A percentile compares a stretch with the other conserved stretches of the same genome.
Evolutionary conservation across 495 filamentous ascomycete genomes (phyloP).

Genomic region (Poronia punctata): DNA sequence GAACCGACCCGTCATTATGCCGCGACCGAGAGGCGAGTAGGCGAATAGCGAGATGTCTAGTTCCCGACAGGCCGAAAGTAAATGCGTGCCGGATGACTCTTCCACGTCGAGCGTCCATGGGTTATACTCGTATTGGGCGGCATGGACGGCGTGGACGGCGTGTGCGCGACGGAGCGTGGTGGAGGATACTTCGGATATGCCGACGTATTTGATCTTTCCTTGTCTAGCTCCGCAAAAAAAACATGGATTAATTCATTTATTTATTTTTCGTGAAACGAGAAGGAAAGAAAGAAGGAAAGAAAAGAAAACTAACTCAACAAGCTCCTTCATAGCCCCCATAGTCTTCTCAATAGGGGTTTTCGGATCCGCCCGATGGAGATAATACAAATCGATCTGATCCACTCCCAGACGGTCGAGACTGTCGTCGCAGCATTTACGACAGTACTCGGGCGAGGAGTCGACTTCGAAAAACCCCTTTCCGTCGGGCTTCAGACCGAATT

Average conservation of each 20-base stretch:
- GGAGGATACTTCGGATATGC: constrained; percentile 36
- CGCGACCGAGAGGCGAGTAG: constrained; percentile 43
- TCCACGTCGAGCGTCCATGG: constrained; percentile 41
- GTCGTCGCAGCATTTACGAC: constrained; percentile 40
- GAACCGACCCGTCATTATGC: constrained; percentile 37
- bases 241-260: not conserved
- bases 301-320: constrained; percentile 25
- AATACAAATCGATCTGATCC: constrained; percentile 54
- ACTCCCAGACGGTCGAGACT: constrained; percentile 46
- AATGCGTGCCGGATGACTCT: constrained; percentile 21
- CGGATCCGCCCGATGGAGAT: constrained; percentile 47
- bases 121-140: constrained; percentile 43
- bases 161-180: constrained; percentile 33
- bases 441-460: constrained; percentile 48
- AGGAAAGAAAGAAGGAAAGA: too few species aligned
- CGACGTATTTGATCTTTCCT: constrained; percentile 47
- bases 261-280: too few species aligned
- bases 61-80: constrained; percentile 38
- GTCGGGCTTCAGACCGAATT: constrained; percentile 37
- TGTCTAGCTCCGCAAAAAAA: constrained; percentile 21
- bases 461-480: constrained; percentile 13
- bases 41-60: constrained; percentile 41
- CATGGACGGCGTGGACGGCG: constrained; percentile 29
- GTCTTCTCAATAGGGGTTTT: constrained; percentile 60
- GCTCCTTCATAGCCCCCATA: constrained; percentile 42